Evolutionary conservation across 2,329 filamentous ascomycete genomes (phyloP).

Genomic region (Beauveria bassiana): DNA sequence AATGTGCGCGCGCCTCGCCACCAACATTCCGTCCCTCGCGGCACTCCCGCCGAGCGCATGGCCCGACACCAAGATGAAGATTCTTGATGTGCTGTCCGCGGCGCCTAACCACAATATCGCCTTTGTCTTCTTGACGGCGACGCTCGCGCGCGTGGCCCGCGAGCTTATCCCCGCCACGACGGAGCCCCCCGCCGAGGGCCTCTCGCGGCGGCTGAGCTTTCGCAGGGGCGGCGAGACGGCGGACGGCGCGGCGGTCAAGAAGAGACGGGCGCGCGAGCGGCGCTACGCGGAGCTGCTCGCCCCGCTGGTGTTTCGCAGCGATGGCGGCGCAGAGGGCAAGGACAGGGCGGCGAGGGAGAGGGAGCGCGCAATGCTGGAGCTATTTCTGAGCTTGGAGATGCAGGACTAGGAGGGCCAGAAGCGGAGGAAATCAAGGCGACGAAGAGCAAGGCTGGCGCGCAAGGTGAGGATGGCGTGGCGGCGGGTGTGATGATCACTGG

Average conservation of each 20-base stretch:
- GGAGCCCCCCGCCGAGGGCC: slow-evolving; percentile 22
- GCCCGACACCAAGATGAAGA: slow-evolving; percentile 37
- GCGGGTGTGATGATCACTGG: background rate
- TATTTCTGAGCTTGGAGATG: slow-evolving; percentile 45
- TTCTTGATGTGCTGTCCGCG: slow-evolving; percentile 67
- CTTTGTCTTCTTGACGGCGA: slow-evolving; percentile 79
- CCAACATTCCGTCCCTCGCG: slow-evolving; percentile 38
- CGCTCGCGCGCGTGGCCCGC: slow-evolving; percentile 49
- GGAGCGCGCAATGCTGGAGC: slow-evolving; percentile 58
- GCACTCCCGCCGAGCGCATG: slow-evolving; percentile 20
- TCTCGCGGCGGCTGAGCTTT: slow-evolving; percentile 41
- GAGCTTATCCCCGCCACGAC: slow-evolving; percentile 37
- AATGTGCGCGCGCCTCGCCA: slow-evolving; percentile 64
- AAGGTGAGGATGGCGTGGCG: background rate
- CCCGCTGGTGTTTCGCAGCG: slow-evolving; percentile 49
- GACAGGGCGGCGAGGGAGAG: slow-evolving; percentile 56
- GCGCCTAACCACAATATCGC: slow-evolving; percentile 77
- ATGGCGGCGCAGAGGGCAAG: slow-evolving; percentile 34
- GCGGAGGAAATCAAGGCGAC: background rate
- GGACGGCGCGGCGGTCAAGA: slow-evolving; percentile 20
- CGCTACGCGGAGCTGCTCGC: slow-evolving; percentile 60
- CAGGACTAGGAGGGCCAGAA: slow-evolving; percentile 20
- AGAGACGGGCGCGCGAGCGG: slow-evolving; percentile 50
- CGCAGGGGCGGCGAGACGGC: slow-evolving; percentile 11
- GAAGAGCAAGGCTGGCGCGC: background rate